Conservation (phyloP, 805 yeast genomes). For the Metschnikowia hibisci region DNA sequence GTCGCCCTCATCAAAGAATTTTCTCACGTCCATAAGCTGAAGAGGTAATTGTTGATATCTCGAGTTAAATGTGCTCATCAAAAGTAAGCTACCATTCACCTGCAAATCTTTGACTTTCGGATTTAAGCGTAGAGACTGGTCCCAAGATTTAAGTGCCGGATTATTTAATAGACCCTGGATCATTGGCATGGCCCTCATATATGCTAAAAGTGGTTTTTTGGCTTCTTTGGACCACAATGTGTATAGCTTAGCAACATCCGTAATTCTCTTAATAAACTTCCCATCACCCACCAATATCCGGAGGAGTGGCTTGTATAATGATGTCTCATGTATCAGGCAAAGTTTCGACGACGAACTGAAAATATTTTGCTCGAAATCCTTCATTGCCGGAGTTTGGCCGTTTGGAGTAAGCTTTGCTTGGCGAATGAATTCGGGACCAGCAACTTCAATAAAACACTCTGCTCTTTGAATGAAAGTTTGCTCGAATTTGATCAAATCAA, state of each 20-base stretch:
- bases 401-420: slow-evolving; percentile 24
- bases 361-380: slow-evolving; percentile 57
- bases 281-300: slow-evolving; percentile 58
- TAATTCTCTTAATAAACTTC: slow-evolving; percentile 52
- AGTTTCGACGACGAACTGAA: slow-evolving; percentile 54
- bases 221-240: slow-evolving; percentile 62
- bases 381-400: slow-evolving; percentile 19
- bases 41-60: slow-evolving; percentile 53
- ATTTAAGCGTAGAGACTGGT: slow-evolving; percentile 46
- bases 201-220: slow-evolving; percentile 48
- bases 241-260: slow-evolving; percentile 55
- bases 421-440: slow-evolving; percentile 39
- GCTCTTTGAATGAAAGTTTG: slow-evolving; percentile 68
- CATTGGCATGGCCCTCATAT: slow-evolving; percentile 58
- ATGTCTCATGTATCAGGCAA: slow-evolving; percentile 50
- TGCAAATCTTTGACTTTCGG: slow-evolving; percentile 45
- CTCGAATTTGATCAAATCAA: slow-evolving; percentile 69
- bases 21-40: slow-evolving; percentile 56
- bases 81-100: slow-evolving; percentile 38
- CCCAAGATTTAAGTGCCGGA: slow-evolving; percentile 58
- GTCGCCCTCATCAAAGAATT: slow-evolving; percentile 37
- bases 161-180: slow-evolving; percentile 52
- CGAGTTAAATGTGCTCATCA: slow-evolving; percentile 42
- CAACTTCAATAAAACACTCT: slow-evolving; percentile 52
- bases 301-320: slow-evolving; percentile 55